Evolutionary conservation across 2,329 filamentous ascomycete species (phyloP), one percentile per base, ranked within the genome.

Genomic region (Blumeriella jaapii): DNA sequence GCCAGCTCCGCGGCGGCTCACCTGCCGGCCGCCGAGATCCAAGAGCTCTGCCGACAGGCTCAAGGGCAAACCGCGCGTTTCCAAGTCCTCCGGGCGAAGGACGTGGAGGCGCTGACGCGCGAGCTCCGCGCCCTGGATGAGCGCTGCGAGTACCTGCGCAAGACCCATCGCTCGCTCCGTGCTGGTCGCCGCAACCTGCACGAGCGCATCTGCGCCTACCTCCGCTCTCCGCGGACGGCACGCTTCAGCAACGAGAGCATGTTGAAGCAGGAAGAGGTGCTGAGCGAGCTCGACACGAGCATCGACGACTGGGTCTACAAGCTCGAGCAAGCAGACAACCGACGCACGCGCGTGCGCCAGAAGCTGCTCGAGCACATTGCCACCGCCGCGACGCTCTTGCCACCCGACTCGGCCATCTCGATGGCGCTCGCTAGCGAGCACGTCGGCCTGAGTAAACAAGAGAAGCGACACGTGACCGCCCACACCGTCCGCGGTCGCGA

Each of bases 351-450:
- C 5, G 74, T 89, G 28, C 71, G 81, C 23, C 81, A 87, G 55
- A 89, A 86, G 64, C 64, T 89, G 9, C 68, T 89, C 3, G 82
- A 89, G 58, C 82, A 89, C 52, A 76, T 87, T 34, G 82, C 82
- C 29, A 82, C 80, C 11, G 78, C 81, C 2, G 61, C 72, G 33
- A 71, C 71, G 9, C 56, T 59, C 22, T 47, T 59, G 36, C 53
- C 61, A 37, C 12, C 47, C 32, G 22, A 47, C 23, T 18, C 45
- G 28, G 44, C 41, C 22, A 12, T 34, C 9, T 17, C 7, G 11
- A 19, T 40, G 25, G 17, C 27, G 5, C 32, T 29, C 4, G 4
- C 26, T 18, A 15, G 14, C 20, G 12, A 26, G 23, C 13, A 26
- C 14, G 7, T 34, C 13, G 31, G 31, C 13, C 23, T 22, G 14